These are phyloP conservation scores for Candida silvicultrix DNA, from an alignment of 805 yeast genomes.

Conservation along the genomic window DNA sequence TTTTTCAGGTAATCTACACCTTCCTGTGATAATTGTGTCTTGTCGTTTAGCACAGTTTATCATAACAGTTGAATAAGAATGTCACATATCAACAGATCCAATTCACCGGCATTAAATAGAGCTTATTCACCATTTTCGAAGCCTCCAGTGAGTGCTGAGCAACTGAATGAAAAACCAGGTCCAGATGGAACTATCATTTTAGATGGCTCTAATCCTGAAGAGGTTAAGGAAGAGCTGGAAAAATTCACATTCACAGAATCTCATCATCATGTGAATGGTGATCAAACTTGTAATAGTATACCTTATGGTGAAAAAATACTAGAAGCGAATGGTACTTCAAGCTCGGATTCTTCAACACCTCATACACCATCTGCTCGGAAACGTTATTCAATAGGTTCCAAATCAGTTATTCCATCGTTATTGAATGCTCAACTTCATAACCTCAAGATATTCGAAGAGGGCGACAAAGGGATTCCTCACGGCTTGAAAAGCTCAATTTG, in stretches of 20 bases:
- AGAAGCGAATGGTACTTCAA: slow-evolving; percentile 8
- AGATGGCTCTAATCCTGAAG: not conserved
- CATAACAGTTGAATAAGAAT: not conserved
- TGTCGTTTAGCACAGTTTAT: not conserved
- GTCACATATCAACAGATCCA: not conserved
- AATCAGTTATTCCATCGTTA: slow-evolving; percentile 19
- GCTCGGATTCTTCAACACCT: slow-evolving; percentile 7
- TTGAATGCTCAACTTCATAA: slow-evolving; percentile 22
- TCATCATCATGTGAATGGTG: slow-evolving; percentile 5
- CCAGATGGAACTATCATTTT: not conserved
- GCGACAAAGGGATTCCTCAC: not conserved
- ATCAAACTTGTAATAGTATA: not conserved
- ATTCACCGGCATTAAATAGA: not conserved
- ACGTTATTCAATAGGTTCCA: slow-evolving; percentile 17
- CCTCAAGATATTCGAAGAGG: slow-evolving; percentile 16
- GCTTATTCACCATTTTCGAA: not conserved
- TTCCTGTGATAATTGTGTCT: not conserved
- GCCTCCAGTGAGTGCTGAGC: not conserved
- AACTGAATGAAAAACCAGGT: not conserved
- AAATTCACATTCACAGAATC: slow-evolving; percentile 2
- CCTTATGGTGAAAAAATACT: slow-evolving; percentile 13
- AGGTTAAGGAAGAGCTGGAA: not conserved
- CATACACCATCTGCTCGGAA: slow-evolving; percentile 1
- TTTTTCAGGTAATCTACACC: no score
- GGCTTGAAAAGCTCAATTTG: not conserved